Evolutionary conservation across 257 asterid genomes (phyloP), one percentile per base, ranked within the genome.

Genomic region (Mentha longifolia): DNA sequence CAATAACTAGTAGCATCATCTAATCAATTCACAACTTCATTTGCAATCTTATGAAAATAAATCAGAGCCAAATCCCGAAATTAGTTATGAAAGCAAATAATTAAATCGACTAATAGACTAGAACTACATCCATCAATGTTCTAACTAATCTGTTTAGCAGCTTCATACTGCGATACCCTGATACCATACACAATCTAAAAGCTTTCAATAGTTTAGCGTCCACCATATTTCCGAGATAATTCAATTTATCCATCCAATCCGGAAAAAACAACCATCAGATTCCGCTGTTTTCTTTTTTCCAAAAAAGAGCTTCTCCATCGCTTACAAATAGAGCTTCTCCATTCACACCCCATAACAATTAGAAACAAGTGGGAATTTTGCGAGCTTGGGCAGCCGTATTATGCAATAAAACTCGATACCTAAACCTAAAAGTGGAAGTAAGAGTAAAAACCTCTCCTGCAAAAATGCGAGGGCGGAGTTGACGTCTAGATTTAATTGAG

Each of bases 381-480:
- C 50, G 50, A 49, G 61, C n/a, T 39, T 9, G 11, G 17, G 52
- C 28, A 52, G 1, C 5, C 12, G n/a, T 45, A 17, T 15, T 52
- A 20, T 6, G 41, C 55, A 46, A 14, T 14, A 45, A 11, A 57
- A 55, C 25, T 5, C 33, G 42, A 60, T 20, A 52, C 14, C 52
- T 2, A 46, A 52, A 70, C 47, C 66, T 12, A 49, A 51, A 51
- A 46, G 12, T 42, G 47, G 41, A 22, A 0, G 61, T 45, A 56
- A 69, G 3, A 54, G 72, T 37, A 61, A 51, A 45, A 57, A 94
- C 97, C 99, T 91, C 78, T 94, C 98, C 84, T 91, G 97, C 67
- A 94, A 81, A 82, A 89, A 88, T n/a, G 97, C 85, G 49, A 94
- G 95, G 47, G 95, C 88, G 15, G 97, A 85, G 80, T 82, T 91